phyloP scores from a whole-genome alignment of 2,329 filamentous ascomycete genomes.

The Aspergillus tamarii region DNA sequence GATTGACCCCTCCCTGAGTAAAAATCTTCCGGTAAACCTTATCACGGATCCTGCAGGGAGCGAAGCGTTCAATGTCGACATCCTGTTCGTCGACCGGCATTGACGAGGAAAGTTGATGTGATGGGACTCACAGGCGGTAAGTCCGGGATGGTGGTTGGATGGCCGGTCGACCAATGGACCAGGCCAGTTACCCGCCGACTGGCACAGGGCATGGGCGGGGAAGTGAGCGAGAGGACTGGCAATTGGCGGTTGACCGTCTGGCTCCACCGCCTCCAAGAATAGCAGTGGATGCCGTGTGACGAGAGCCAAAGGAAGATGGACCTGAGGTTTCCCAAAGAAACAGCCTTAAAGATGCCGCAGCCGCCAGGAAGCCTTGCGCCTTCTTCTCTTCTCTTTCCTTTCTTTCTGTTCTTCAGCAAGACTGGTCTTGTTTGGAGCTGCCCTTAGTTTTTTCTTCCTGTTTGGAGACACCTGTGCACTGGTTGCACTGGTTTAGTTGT shows the following conservation, averaged over 20 bases:
- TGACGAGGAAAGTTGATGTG: not conserved
- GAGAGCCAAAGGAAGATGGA: slow-evolving; percentile 8
- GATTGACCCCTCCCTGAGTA: slow-evolving; percentile 1
- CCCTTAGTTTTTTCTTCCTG: slow-evolving; percentile 40
- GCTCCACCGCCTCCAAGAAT: not conserved
- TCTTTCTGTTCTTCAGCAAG: slow-evolving; percentile 68
- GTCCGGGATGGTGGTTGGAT: slow-evolving; percentile 18
- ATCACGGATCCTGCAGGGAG: slow-evolving; percentile 5
- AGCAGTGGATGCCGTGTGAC: slow-evolving; percentile 18
- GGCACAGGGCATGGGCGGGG: not conserved
- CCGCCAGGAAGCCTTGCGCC: slow-evolving; percentile 18
- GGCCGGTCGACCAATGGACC: slow-evolving; percentile 10
- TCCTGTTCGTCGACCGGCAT: not conserved
- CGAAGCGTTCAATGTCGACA: not conserved
- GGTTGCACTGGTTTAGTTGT: slow-evolving; percentile 51
- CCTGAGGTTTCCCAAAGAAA: not conserved
- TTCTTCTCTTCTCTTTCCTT: slow-evolving; percentile 29
- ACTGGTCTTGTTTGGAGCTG: slow-evolving; percentile 45
- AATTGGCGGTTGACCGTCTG: not conserved
- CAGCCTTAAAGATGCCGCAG: slow-evolving; percentile 23
- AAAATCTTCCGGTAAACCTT: slow-evolving; percentile 5
- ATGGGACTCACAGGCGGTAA: slow-evolving; percentile 23
- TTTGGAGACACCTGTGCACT: slow-evolving; percentile 48
- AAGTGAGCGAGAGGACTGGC: not conserved
- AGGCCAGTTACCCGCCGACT: slow-evolving; percentile 14